Evolutionary conservation across 345 rosid species (phyloP).

Genomic region (Anastatica hierochuntica): DNA sequence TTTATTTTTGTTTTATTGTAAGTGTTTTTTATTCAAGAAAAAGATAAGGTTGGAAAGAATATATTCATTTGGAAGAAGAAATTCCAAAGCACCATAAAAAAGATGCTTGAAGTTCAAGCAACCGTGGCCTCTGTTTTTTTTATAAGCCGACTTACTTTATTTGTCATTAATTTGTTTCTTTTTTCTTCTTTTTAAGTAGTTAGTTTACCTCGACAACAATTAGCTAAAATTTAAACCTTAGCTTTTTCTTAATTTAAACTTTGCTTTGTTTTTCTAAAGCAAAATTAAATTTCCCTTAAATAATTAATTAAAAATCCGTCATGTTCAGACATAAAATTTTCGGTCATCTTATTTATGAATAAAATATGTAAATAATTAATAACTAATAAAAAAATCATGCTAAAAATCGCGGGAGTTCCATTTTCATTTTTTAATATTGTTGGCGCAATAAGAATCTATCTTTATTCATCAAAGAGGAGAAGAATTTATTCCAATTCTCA

Average conservation of each 20-base stretch:
- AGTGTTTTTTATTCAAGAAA: neutral
- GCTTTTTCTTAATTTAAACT: conserved; percentile 33
- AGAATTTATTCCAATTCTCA: conserved; percentile 58
- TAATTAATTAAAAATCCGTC: too few species aligned
- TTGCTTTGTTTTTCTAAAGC: neutral
- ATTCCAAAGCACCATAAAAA: conserved; percentile 48
- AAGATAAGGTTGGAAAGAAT: conserved; percentile 44
- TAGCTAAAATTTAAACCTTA: conserved; percentile 48
- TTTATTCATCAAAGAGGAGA: conserved; percentile 66
- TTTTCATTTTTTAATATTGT: conserved; percentile 16
- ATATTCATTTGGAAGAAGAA: conserved; percentile 70
- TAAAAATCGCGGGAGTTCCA: conserved; percentile 30
- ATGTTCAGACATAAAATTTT: too few species aligned
- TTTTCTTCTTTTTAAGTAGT: neutral
- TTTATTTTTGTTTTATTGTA: neutral
- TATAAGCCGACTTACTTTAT: conserved; percentile 47
- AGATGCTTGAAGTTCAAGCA: conserved; percentile 94
- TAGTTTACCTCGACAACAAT: conserved; percentile 26
- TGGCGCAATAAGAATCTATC: conserved; percentile 35
- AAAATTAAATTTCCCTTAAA: neutral
- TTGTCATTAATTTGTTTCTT: conserved; percentile 4
- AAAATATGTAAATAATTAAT: too few species aligned
- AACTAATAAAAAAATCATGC: too few species aligned
- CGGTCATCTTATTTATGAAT: neutral
- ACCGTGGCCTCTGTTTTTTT: conserved; percentile 38